These are phyloP conservation scores for Sodiomyces alkalinus DNA, from an alignment of 2,329 filamentous ascomycete genomes.

Conservation along the genomic window DNA sequence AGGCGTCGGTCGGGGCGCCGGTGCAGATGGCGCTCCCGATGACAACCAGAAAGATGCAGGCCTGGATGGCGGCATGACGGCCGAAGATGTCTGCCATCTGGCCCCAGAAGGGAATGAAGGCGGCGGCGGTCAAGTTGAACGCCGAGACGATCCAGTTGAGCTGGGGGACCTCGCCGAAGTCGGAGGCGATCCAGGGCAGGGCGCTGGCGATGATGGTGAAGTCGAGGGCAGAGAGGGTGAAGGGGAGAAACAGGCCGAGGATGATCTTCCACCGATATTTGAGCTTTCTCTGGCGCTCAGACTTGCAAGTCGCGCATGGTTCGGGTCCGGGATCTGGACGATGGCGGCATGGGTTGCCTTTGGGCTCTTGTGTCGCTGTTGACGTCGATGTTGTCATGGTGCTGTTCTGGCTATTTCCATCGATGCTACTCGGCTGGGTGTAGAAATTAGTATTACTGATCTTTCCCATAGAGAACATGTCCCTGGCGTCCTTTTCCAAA, in stretches of 20 bases:
- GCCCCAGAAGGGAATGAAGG: constrained; percentile 51
- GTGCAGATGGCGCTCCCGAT: constrained; percentile 48
- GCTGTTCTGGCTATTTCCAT: background rate
- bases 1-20: constrained; percentile 34
- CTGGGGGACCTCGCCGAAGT: constrained; percentile 44
- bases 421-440: too few species aligned
- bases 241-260: constrained; percentile 42
- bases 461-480: too few species aligned
- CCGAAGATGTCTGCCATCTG: constrained; percentile 52
- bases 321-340: constrained; percentile 1
- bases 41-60: constrained; percentile 41
- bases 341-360: constrained; percentile 2
- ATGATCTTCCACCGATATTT: constrained; percentile 44
- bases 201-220: constrained; percentile 37
- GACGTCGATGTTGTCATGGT: background rate
- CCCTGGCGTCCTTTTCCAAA: too few species aligned
- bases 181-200: constrained; percentile 40
- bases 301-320: constrained; percentile 15
- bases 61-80: constrained; percentile 44
- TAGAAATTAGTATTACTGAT: too few species aligned
- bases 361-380: constrained; percentile 1
- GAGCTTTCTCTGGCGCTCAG: constrained; percentile 16
- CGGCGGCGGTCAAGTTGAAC: constrained; percentile 51
- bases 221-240: constrained; percentile 46
- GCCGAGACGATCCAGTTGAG: constrained; percentile 56